Conservation (phyloP, 352 stramenopile species). For the Phytophthora sp. region DNA sequence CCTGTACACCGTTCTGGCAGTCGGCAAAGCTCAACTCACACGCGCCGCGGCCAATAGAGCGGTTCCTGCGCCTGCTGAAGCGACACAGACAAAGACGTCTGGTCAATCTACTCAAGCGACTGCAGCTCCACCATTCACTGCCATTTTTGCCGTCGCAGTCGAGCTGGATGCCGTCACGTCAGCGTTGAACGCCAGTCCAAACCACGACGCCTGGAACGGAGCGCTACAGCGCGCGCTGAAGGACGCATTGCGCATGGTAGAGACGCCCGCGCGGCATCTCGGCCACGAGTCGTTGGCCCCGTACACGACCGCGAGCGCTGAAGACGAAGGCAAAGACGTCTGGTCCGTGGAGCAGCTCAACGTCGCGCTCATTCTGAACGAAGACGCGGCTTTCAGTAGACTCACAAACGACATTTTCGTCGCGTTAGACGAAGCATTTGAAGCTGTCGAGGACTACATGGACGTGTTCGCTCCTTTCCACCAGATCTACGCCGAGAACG, state of each 20-base stretch:
- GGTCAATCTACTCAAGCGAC: constrained; percentile 25
- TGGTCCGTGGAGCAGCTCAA: constrained; percentile 84
- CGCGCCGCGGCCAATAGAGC: background rate
- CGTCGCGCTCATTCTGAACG: constrained; percentile 82
- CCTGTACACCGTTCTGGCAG: constrained; percentile 59
- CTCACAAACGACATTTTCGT: constrained; percentile 89
- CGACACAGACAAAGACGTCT: constrained; percentile 9
- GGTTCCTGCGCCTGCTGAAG: background rate
- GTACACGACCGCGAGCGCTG: constrained; percentile 81
- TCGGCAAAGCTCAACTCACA: constrained; percentile 48
- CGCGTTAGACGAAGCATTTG: constrained; percentile 79
- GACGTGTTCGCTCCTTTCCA: constrained; percentile 90
- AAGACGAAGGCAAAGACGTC: constrained; percentile 84
- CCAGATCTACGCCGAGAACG: constrained; percentile 88
- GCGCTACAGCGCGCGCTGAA: constrained; percentile 79
- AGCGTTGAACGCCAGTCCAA: constrained; percentile 58
- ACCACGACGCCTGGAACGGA: constrained; percentile 75
- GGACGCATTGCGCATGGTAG: constrained; percentile 87
- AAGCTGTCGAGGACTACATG: constrained; percentile 88
- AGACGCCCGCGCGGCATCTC: constrained; percentile 85
- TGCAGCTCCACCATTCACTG: constrained; percentile 45
- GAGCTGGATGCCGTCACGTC: constrained; percentile 56
- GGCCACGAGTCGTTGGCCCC: constrained; percentile 76
- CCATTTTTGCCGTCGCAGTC: constrained; percentile 69
- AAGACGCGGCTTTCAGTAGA: constrained; percentile 81